Evolutionary conservation across 1,139 yeast genomes (phyloP), one percentile per base, ranked within the genome.

Genomic region (Kodamaea alishanica): DNA sequence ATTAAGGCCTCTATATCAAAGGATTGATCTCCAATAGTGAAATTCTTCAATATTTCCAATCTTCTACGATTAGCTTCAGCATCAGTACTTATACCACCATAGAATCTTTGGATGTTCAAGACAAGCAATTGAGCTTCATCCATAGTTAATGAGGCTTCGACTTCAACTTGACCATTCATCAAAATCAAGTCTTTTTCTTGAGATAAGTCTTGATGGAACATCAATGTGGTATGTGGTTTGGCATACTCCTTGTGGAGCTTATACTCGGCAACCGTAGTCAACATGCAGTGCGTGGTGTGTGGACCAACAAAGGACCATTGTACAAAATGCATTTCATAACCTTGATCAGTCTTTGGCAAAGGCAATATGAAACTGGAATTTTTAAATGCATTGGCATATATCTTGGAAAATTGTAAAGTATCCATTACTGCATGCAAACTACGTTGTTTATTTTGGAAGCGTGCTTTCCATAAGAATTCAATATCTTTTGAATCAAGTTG

Each of bases 231-330:
- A 59, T 94, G 98, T 1, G 98, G 98, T 54, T 87, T 82, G 8
- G 98, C 96, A 61, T 73, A 94, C 55, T 90, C 97, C 45, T 79
- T 80, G 56, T 92, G 97, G 29, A 89, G 74, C 60, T 92, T 90
- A 63, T 80, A 94, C 61, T 94, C 98, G 1, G 95, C 94, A 46
- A 94, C 73, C 0, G 97, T 81, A 2, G 98, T 94, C 52, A 94
- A 70, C 77, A 94, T 76, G 59, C 96, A 87, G 63, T 94, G 96
- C 3, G 88, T 72, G 5, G 97, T 90, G 31, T 79, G 56, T 6
- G 88, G 83, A 0, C 95, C 96, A 2, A 84, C 92, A 60, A 89
- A 87, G 12, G 81, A 73, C 98, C 98, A 94, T 63, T 94, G 98
- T 12, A 89, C 79, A 58, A 84, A 89, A 58, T 92, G 97, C 69